These are phyloP conservation scores for Rhodomyrtus psidioides DNA, from an alignment of 441 rosid genomes.

Conservation along the genomic window DNA sequence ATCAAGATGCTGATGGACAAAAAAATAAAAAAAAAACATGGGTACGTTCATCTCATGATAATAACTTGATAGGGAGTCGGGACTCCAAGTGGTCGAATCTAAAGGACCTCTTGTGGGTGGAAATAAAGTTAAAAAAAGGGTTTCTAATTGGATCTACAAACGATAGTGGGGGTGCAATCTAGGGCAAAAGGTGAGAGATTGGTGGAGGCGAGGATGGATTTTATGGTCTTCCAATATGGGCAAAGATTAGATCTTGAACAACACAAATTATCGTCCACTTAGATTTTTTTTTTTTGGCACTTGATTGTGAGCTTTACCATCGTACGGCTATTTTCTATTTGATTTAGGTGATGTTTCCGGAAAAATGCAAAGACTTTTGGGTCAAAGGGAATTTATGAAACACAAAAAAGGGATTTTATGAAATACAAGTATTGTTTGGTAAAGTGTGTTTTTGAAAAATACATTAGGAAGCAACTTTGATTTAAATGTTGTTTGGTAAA, in stretches of 20 bases:
- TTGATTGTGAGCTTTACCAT: neutral
- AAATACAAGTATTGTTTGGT: no score
- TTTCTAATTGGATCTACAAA: neutral
- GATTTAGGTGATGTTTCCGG: no score
- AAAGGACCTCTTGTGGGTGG: neutral
- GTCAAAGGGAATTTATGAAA: no score
- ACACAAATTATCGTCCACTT: neutral
- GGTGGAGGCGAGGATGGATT: neutral
- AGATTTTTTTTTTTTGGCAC: neutral
- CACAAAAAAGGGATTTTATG: no score
- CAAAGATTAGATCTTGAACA: neutral
- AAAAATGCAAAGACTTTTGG: no score
- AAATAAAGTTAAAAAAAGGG: neutral
- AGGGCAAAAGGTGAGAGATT: neutral
- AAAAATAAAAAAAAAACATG: no score
- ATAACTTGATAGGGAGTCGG: neutral
- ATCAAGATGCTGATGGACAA: neutral
- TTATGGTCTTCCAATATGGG: neutral
- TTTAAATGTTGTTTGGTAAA: no score
- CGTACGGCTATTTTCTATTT: accelerated
- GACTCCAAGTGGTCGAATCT: neutral
- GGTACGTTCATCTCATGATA: neutral
- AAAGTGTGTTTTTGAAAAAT: no score
- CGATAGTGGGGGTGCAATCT: neutral
- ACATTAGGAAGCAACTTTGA: no score